phyloP scores from a whole-genome alignment of 108 stramenopile species.

The Schizochytrium sp. region DNA sequence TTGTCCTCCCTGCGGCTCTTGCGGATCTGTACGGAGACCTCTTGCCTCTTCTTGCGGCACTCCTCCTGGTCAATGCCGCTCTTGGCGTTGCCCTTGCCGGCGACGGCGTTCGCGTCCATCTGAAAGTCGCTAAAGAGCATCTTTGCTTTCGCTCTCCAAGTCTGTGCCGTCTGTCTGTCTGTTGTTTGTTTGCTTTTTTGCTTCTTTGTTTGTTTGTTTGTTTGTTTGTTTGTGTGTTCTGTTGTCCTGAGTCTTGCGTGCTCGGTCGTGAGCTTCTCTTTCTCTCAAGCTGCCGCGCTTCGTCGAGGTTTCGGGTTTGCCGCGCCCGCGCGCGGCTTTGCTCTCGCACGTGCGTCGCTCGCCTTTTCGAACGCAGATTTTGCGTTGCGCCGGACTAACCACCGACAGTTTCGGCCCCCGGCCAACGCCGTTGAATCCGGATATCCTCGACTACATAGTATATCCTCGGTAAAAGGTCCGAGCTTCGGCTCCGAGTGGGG shows the following conservation, averaged over 20 bases:
- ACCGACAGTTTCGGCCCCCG: no score
- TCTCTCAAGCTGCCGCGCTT: neutral
- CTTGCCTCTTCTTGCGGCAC: constrained; percentile 44
- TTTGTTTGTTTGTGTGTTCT: neutral
- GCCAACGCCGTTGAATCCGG: no score
- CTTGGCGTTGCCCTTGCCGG: neutral
- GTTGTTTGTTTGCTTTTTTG: no score
- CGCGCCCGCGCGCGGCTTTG: no score
- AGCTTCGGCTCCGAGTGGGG: neutral
- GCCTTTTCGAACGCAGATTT: no score
- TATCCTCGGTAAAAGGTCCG: no score
- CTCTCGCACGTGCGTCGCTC: no score
- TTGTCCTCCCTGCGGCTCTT: constrained; percentile 66
- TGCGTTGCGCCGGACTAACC: no score
- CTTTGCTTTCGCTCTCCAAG: neutral
- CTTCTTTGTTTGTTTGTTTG: no score
- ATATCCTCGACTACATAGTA: no score
- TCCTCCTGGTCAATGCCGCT: neutral
- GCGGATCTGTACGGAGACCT: constrained; percentile 61
- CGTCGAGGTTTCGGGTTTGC: neutral
- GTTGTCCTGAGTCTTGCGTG: neutral
- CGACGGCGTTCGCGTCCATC: neutral
- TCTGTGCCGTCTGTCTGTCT: no score
- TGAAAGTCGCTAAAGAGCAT: neutral
- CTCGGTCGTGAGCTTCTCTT: neutral